These are phyloP conservation scores for Curvularia sp. DNA, from an alignment of 2,329 filamentous ascomycete species.

Conservation along the genomic window DNA sequence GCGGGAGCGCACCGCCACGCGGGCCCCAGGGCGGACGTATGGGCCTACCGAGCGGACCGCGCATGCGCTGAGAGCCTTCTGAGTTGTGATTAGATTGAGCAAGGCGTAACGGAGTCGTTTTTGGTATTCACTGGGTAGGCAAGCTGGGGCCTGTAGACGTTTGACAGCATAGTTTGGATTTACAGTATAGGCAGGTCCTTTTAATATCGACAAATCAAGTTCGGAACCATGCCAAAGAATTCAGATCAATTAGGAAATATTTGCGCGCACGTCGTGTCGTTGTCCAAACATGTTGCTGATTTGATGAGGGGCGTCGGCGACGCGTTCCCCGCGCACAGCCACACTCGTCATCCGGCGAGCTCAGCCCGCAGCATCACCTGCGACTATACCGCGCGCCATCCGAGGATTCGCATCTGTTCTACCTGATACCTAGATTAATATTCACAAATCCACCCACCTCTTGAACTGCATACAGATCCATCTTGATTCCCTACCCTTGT, in stretches of 20 bases:
- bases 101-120: conserved; percentile 30
- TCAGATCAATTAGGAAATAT: not conserved
- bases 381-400: conserved; percentile 12
- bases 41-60: conserved; percentile 49
- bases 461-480: not conserved
- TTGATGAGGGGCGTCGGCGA: conserved; percentile 8
- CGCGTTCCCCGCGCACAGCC: conserved; percentile 19
- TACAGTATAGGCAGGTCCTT: conserved; percentile 13
- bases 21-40: conserved; percentile 42
- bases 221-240: conserved; percentile 1
- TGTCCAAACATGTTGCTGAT: not conserved
- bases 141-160: conserved; percentile 9
- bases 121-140: conserved; percentile 11
- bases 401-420: conserved; percentile 13
- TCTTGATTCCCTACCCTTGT: conserved; percentile 5
- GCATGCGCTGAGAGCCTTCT: conserved; percentile 39
- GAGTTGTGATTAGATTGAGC: conserved; percentile 16
- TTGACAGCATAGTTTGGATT: conserved; percentile 10
- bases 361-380: conserved; percentile 27
- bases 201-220: conserved; percentile 11
- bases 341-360: conserved; percentile 17
- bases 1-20: conserved; percentile 35
- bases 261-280: not conserved
- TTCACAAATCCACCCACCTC: not conserved
- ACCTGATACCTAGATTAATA: not conserved